Base-by-base conservation (phyloP, 2,329 filamentous ascomycete genomes). In the Exophiala sideris region DNA sequence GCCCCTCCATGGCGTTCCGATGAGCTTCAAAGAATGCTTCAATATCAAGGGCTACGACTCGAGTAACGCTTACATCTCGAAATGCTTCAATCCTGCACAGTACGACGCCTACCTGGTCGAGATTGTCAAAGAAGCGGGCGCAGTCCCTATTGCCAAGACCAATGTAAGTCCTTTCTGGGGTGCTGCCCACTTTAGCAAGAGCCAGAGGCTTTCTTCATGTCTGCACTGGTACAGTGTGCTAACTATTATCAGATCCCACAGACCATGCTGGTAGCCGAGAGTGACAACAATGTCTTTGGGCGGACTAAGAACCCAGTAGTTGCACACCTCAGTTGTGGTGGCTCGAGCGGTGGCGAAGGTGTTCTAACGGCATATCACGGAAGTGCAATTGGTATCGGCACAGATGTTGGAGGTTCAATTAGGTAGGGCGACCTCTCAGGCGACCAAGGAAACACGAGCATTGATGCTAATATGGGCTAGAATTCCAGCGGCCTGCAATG, bases 121-220 rank as follows among this genome's bases (percentile, higher is more conserved):
- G 7, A 70, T 86, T 1, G 68, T 88, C 5, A 70, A 80, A 29
- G 73, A 75, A 16, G 73, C 82, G 0, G 86, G 86, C 1, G 85
- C 85, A 0, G 75, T 89, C 0, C 69, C 85, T 12, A 86, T 87
- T 61, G 77, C 80, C 60, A 88, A 88, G 68, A 88, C 86, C 0
- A 88, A 87, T 61, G 24, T 29, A 29, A 29, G 24, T 29, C 1
- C 5, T 24, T 24, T 6, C 21, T 3, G 6, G 3, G 6, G 6
- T 24, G 21, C 21, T 24, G n/a, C n/a, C 21, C 5, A 29, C 3
- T 8, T 29, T 1, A 29, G 7, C 24, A 8, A 29, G 24, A 29
- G 24, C 24, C 24, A 2, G 5, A 4, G 5, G 5, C 24, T 29
- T 5, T 3, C 1, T 29, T 5, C 24, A 29, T 4, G 24, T 18